Evolutionary conservation across 2,329 filamentous ascomycete genomes (phyloP), one percentile per base, ranked within the genome.

Genomic region (Teratosphaeria nubilosa): DNA sequence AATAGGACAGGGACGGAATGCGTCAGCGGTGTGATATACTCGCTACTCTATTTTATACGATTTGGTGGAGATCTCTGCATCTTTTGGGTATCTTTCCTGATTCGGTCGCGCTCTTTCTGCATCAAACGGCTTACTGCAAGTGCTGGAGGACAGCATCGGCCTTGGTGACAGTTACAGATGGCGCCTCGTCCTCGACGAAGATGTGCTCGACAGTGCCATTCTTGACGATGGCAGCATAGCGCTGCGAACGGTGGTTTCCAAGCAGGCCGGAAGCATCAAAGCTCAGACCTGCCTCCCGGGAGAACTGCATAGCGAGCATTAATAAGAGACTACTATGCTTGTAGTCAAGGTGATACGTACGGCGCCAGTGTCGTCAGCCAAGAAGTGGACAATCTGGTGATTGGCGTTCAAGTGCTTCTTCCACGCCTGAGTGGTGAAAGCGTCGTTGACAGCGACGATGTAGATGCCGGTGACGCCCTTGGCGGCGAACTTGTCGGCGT

Each of bases 381-480:
- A 54, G 58, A 67, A 63, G 57, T 67, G 65, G 5, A 67, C 64
- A 5, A 63, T 37, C 1, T 60, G 57, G 48, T 64, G 59, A 32
- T 63, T 56, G 51, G 60, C 63, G 34, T 61, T 59, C 27, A 66
- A 59, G 59, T 67, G 63, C 61, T 64, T 63, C 57, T 66, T 66
- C 65, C 65, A 67, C 1, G 65, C 65, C 59, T 65, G 56, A 9
- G 62, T 65, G 25, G 62, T 64, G 59, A 67, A 67, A 1, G 58
- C 60, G 50, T 67, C 65, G 58, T 67, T 67, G 41, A 67, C 63
- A 6, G 64, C 65, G 22, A 67, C 63, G 54, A 67, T 64, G 60
- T 66, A 67, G 53, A 67, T 67, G 41, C 65, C 64, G 25, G 60
- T 56, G 24, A 67, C 64, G 48, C 64, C 65, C 60, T 67, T 66